Base-by-base conservation (phyloP, 208 protist genomes). In the Trypanosoma congolense region DNA sequence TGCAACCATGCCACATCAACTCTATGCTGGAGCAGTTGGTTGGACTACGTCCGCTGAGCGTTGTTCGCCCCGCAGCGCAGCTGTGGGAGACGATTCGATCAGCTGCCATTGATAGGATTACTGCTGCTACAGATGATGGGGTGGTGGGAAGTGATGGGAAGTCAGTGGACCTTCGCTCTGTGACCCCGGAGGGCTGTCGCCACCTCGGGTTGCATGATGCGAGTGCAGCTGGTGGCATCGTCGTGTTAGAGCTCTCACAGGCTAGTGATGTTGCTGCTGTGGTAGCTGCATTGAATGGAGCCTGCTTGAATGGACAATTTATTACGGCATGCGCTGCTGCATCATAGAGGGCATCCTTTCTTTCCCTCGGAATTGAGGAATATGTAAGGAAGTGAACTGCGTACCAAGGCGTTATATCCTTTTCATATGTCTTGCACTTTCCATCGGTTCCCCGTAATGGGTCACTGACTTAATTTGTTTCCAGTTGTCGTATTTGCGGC, bases 11-110 rank as follows among this genome's bases (percentile, higher is more conserved):
- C 10, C 84, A 92, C 44, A 25, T 92, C 3, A 45, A 48, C 19
- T 83, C 77, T 1, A 51, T 92, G 16, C 56, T 84, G 18, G 54
- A 71, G 65, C 77, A 88, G 58, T 65, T 92, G 38, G 56, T 80
- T 36, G 72, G 65, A 1, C 75, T 46, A 18, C 46, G 46, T 24
- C 80, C 75, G 45, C 65, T 63, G 56, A 60, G 62, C 29, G 64
- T 87, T 49, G 75, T 77, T 19, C 74, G 84, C 18, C 84, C 84
- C 3, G 80, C 78, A 19, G 60, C 56, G 14, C 77, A 78, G 55
- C 59, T 77, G 29, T 49, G 46, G 53, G 22, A 51, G 9, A 47
- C 46, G 2, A 5, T 43, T 12, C 30, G 54, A 24, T 9, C 38
- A 25, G 31, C n/a, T 21, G 26, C 5, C 3, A 6, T 4, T 28